Percentiles rank a stretch among this genome's conserved stretches.
Conservation (phyloP, 2,329 filamentous ascomycete species). For the Fonsecaea nubica region DNA sequence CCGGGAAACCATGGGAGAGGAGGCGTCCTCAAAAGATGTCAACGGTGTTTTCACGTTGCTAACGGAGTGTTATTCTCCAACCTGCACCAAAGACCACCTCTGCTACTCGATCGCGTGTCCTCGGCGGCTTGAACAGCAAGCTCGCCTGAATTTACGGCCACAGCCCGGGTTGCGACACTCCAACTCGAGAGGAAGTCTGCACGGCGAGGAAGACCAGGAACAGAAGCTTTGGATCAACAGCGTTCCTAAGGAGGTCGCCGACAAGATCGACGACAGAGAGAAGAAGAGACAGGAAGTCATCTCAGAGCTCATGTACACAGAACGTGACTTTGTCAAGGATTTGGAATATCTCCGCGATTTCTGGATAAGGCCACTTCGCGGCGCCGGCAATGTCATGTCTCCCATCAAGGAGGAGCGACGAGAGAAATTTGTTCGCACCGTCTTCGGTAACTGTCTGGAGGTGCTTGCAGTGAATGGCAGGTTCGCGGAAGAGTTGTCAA, state of each 20-base stretch:
- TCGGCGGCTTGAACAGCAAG: conserved; percentile 90
- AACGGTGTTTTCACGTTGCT: conserved; percentile 96
- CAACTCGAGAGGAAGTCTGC: conserved; percentile 72
- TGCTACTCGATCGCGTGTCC: conserved; percentile 99
- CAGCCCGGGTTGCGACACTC: conserved; percentile 82
- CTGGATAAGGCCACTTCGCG: conserved; percentile 92
- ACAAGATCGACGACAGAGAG: conserved; percentile 85
- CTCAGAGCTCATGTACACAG: conserved; percentile 97
- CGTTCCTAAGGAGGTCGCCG: conserved; percentile 91
- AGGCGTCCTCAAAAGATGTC: conserved; percentile 74
- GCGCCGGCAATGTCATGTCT: conserved; percentile 68
- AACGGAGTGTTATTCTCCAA: conserved; percentile 97
- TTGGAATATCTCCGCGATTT: conserved; percentile 97
- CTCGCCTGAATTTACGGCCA: conserved; percentile 89
- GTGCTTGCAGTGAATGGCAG: conserved; percentile 90
- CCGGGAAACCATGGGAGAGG: conserved; percentile 82
- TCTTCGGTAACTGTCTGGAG: conserved; percentile 95
- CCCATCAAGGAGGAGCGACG: conserved; percentile 87
- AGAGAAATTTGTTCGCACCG: conserved; percentile 89
- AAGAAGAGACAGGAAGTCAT: conserved; percentile 99
- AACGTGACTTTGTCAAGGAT: conserved; percentile 98
- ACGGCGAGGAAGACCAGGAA: conserved; percentile 89
- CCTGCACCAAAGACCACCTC: conserved; percentile 90
- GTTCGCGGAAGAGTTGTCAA: conserved; percentile 85
- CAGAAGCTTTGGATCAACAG: conserved; percentile 99